A percentile compares a stretch with the other conserved stretches of the same genome.
Conservation (phyloP, 2,329 filamentous ascomycete genomes). For the Furcasterigmium sp. region DNA sequence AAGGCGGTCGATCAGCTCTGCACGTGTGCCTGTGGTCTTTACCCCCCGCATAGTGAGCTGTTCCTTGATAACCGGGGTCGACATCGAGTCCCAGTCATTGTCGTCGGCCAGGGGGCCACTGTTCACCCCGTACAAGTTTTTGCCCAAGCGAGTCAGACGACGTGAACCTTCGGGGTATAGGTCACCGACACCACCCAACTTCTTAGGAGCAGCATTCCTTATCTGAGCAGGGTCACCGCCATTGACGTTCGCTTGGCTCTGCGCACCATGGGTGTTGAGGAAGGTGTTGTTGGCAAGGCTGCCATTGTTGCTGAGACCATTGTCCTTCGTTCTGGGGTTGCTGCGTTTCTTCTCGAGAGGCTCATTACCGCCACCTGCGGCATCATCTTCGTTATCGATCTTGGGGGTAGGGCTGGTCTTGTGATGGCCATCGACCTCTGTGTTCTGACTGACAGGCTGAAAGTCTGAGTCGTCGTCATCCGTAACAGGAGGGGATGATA, state of each 20-base stretch:
- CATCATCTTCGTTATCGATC: too few species aligned
- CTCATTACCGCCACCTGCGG: background rate
- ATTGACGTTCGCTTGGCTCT: background rate
- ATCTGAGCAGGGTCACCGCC: background rate
- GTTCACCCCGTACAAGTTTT: conserved; percentile 6
- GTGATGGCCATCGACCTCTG: too few species aligned
- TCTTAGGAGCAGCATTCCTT: background rate
- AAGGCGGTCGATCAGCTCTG: conserved; percentile 5
- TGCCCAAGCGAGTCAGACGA: conserved; percentile 5
- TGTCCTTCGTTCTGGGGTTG: background rate
- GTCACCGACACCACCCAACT: background rate
- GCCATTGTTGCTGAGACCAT: background rate
- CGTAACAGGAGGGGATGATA: too few species aligned
- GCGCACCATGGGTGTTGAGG: background rate
- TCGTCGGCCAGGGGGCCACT: conserved; percentile 8
- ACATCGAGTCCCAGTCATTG: conserved; percentile 6
- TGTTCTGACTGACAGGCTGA: too few species aligned
- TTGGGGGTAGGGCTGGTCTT: too few species aligned
- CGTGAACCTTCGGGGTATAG: conserved; percentile 5
- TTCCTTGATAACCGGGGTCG: conserved; percentile 7
- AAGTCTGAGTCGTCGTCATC: too few species aligned
- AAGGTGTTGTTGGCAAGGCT: background rate
- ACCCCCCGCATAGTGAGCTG: conserved; percentile 8
- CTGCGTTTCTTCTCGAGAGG: background rate
- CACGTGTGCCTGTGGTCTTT: conserved; percentile 2